Base-by-base conservation (phyloP, 768 basidiomycete species). In the Bullera alba region DNA sequence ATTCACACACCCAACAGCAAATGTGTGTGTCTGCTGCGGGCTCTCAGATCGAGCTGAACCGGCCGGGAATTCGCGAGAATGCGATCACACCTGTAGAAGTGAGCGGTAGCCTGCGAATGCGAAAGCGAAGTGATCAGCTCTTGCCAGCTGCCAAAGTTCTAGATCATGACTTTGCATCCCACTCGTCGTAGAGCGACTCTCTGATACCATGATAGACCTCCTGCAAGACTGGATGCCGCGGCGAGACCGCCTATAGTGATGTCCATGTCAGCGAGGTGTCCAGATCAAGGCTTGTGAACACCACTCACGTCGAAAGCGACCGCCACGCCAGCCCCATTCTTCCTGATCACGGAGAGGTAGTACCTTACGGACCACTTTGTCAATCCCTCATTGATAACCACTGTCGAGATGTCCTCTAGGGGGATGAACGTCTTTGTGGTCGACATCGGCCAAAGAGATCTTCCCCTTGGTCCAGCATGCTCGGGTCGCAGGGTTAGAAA, bases 161-260 rank as follows among this genome's bases (percentile, higher is more conserved):
- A n/a, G n/a, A n/a, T n/a, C n/a, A n/a, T n/a, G n/a, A n/a, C n/a
- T n/a, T n/a, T n/a, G n/a, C n/a, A n/a, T n/a, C 54, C 38, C 48
- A 69, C 30, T 69, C 67, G 28, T 64, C 48, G 28, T 53, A 65
- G 37, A 65, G 22, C 21, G 48, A 53, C 48, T 69, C 61, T 28
- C 64, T 42, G 16, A 63, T 25, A 4, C 54, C 59, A 46, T 65
- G 64, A 48, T 69, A 69, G 8, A 65, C 61, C 50, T 69, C 67
- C 21, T 25, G 37, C 10, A 69, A 46, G 1, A 65, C 56, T 5
- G 54, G 49, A 21, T 51, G 42, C 2, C 42, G 46, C 4, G 63
- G 61, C 38, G 54, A 47, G 7, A 61, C 38, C 16, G 46, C 27
- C 67, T 69, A 47, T 15, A 32, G n/a, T 34, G 26, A 48, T 46